These are phyloP conservation scores for Ustilago crameri DNA, from an alignment of 1,284 basidiomycete species.

Conservation along the genomic window DNA sequence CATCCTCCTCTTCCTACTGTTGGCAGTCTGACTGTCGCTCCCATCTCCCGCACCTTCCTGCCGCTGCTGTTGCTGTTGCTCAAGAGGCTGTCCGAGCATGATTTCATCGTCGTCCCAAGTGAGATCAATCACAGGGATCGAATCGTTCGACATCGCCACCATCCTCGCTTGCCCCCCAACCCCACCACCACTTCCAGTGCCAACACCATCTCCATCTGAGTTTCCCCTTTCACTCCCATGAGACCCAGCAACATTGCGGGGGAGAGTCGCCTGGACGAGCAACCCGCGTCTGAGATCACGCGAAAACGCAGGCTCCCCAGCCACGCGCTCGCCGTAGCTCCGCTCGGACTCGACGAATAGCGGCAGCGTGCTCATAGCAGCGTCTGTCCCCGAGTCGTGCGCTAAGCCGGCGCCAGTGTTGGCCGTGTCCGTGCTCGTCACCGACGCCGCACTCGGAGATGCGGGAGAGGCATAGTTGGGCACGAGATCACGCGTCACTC, in stretches of 20 bases:
- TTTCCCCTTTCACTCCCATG: background rate
- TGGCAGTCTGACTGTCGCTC: too few species aligned
- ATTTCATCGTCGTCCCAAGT: slow-evolving; percentile 42
- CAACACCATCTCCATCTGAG: background rate
- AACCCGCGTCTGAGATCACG: slow-evolving; percentile 46
- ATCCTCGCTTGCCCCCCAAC: background rate
- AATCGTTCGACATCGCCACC: slow-evolving; percentile 12
- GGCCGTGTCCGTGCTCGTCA: background rate
- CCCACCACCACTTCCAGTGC: too few species aligned
- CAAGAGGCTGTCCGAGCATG: background rate
- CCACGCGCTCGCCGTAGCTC: slow-evolving; percentile 38
- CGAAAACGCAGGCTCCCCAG: slow-evolving; percentile 46
- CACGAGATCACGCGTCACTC: slow-evolving; percentile 42
- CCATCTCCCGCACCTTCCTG: background rate
- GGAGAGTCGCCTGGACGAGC: slow-evolving; percentile 3
- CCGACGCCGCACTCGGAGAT: background rate
- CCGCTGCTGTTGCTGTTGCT: slow-evolving; percentile 1
- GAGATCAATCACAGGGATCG: slow-evolving; percentile 39
- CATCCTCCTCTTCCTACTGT: slow-evolving; percentile 23
- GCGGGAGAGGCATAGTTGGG: slow-evolving; percentile 34
- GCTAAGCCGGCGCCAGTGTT: background rate
- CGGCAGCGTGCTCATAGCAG: slow-evolving; percentile 6
- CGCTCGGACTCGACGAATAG: slow-evolving; percentile 45
- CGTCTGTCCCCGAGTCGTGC: background rate
- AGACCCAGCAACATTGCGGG: background rate